Conservation (phyloP, 2,329 filamentous ascomycete species). For the Fusarium sulawesiense region DNA sequence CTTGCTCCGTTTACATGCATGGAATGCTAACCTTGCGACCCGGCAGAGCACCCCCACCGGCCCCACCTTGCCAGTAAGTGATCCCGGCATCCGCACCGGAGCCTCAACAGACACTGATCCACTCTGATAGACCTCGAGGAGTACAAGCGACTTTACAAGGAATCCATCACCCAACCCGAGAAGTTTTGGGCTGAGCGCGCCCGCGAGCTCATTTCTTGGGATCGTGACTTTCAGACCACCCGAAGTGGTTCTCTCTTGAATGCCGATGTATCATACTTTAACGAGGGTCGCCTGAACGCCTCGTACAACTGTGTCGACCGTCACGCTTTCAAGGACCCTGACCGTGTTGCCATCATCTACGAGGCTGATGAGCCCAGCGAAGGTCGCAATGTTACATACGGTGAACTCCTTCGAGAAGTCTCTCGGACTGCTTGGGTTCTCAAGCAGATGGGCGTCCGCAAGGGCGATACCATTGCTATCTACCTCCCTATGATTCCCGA, state of each 20-base stretch:
- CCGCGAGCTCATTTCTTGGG: slow-evolving; percentile 90
- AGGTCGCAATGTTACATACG: slow-evolving; percentile 90
- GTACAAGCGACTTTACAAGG: slow-evolving; percentile 75
- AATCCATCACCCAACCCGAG: slow-evolving; percentile 90
- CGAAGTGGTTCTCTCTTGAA: slow-evolving; percentile 78
- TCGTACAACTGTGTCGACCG: slow-evolving; percentile 98
- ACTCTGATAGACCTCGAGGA: slow-evolving; percentile 67
- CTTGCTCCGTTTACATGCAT: slow-evolving; percentile 22
- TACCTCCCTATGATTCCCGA: slow-evolving; percentile 99
- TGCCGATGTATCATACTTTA: slow-evolving; percentile 94
- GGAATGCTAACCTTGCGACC: slow-evolving; percentile 53
- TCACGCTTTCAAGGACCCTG: slow-evolving; percentile 92
- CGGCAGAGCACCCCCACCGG: slow-evolving; percentile 74
- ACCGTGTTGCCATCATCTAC: slow-evolving; percentile 97
- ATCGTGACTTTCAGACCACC: slow-evolving; percentile 91
- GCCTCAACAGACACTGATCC: slow-evolving; percentile 45
- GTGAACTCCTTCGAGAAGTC: slow-evolving; percentile 92
- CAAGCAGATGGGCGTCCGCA: slow-evolving; percentile 95
- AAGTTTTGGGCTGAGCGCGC: slow-evolving; percentile 91
- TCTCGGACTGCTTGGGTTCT: slow-evolving; percentile 87
- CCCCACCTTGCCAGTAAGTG: slow-evolving; percentile 73
- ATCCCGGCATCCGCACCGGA: slow-evolving; percentile 36
- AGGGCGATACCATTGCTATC: slow-evolving; percentile 96
- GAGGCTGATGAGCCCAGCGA: slow-evolving; percentile 92
- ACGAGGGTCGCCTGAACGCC: slow-evolving; percentile 93